Evolutionary conservation across 2,329 filamentous ascomycete genomes (phyloP), one percentile per base, ranked within the genome.

Genomic region (Xylariaceae sp.): DNA sequence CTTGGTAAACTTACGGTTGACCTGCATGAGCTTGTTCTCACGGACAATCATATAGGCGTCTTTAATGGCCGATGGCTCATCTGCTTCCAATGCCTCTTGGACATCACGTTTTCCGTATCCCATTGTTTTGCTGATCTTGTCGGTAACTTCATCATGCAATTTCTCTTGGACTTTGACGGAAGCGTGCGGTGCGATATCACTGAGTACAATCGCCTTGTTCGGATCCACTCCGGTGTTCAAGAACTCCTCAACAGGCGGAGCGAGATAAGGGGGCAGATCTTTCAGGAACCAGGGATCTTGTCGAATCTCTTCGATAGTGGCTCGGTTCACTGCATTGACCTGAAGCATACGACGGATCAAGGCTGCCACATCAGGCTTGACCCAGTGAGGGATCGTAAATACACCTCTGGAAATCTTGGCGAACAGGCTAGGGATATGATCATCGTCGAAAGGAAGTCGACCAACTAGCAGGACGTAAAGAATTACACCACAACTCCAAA

Each of bases 31-130:
- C 64, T 96, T 93, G 62, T 97, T 97, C 66, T 98, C 93, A 39
- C 91, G 82, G 19, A 98, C 89, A 63, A 98, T 98, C 67, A 96
- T 83, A 68, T 97, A 98, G 1, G 93, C 93, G 66, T 98, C 93
- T 68, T 98, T 98, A 73, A 98, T 96, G 9, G 93, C 90, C 44
- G 90, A 97, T 11, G 93, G 93, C 63, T 98, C 93, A 39, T 93
- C 83, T 42, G 89, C 89, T 57, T 86, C 85, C 48, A 98, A 72
- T 17, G 93, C 91, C 64, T 97, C 93, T 61, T 96, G 87, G 39
- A 98, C 91, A 69, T 98, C 93, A 47, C 85, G 85, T 62, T 88
- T 91, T 28, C 86, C 89, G 62, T 98, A 98, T 45, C 93, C 93
- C 90, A 98, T 97, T 1, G 89, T 96, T 68, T 91, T 93, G 57